phyloP scores from a whole-genome alignment of 2,329 filamentous ascomycete species.

The Epicoccum nigrum region DNA sequence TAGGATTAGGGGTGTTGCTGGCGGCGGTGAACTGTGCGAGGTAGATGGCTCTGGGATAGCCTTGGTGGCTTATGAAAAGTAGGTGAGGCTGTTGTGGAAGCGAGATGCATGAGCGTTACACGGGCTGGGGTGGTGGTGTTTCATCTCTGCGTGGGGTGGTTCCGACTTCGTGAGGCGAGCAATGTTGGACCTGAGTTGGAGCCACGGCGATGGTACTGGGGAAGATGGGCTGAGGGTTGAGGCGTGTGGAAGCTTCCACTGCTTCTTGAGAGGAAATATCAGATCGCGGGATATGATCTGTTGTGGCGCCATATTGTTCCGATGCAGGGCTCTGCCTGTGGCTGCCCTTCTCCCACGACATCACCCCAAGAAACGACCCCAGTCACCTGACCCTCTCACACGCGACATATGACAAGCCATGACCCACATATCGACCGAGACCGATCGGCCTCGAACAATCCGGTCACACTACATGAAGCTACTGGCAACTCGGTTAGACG shows the following conservation, averaged over 20 bases:
- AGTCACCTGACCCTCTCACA: conserved; percentile 4
- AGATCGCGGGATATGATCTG: no score
- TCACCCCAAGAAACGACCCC: neutral
- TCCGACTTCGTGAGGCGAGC: neutral
- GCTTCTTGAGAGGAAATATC: no score
- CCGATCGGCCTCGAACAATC: neutral
- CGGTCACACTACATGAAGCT: conserved; percentile 4
- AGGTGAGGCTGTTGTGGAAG: conserved; percentile 9
- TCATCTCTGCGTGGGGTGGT: neutral
- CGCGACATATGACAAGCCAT: neutral
- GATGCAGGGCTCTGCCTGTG: no score
- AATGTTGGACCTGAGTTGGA: no score
- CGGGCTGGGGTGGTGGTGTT: conserved; percentile 4
- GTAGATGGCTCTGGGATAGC: no score
- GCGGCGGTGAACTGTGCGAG: no score
- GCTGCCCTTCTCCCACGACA: no score
- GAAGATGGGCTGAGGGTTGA: no score
- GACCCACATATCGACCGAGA: conserved; percentile 7
- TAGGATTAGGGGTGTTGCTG: neutral
- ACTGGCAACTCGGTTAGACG: conserved; percentile 6
- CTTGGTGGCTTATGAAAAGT: no score
- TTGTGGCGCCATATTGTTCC: no score
- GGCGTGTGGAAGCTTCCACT: no score
- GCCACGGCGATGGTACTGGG: no score
- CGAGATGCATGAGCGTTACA: conserved; percentile 12